Base-by-base conservation (phyloP, 1,139 yeast genomes). In the Suhomyces taliae region DNA sequence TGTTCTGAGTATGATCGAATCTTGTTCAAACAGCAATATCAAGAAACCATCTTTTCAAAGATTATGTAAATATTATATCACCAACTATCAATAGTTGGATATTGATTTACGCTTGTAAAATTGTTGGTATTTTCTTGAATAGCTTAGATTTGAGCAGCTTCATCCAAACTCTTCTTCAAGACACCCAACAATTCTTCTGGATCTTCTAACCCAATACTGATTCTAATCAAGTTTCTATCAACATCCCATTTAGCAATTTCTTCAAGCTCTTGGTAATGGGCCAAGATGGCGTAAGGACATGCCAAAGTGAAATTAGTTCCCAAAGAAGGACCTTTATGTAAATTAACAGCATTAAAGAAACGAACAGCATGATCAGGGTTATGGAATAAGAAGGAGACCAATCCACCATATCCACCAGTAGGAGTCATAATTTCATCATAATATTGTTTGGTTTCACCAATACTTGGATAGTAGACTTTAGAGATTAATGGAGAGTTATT, bases 281-380 rank as follows among this genome's bases (percentile, higher is more conserved):
- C 97, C 51, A 93, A 75, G 41, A 93, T 80, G 4, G 97, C 81
- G 66, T 93, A 93, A 8, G 98, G 98, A 61, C 96, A 90, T 5
- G 90, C 91, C 58, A 91, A 74, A 0, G 98, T 90, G 70, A 90
- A 90, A 65, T 90, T 93, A 0, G 98, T 90, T 6, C 98, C 98
- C 56, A 93, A 76, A 14, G 96, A 87, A 4, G 98, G 98, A 3
- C 98, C 98, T 66, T 93, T 93, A 53, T 93, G 89, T 48, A 91
- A 70, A 42, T 79, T 74, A 41, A 88, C 79, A 3, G 82, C 75
- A 65, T 93, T 87, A 70, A 87, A 93, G 62, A 93, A 93, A 29
- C 71, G 72, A 39, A 77, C 76, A 0, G 97, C 96, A 55, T 82
- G 83, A 10, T 73, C 70, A 8, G 87, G 83, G 8, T 83, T 75